A percentile compares a stretch with the other conserved stretches of the same genome.
Conservation (phyloP, 805 yeast species). For the Torulaspora quercuum region DNA sequence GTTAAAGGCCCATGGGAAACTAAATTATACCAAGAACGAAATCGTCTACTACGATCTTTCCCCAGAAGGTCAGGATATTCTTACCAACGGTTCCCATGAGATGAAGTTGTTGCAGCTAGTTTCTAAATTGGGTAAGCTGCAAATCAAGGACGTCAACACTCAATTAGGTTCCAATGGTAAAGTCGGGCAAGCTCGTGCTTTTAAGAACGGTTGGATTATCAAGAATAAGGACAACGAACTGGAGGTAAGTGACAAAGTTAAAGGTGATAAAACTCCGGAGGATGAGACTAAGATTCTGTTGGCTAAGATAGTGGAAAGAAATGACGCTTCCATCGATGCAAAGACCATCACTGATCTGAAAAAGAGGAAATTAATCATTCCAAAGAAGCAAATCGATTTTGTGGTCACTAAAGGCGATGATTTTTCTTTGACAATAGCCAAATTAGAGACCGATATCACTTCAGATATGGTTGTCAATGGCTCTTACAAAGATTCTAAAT, state of each 20-base stretch:
- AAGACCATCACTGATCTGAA: slow-evolving; percentile 80
- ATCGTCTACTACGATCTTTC: slow-evolving; percentile 72
- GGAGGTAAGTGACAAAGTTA: slow-evolving; percentile 51
- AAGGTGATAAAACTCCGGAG: slow-evolving; percentile 31
- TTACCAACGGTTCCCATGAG: slow-evolving; percentile 85
- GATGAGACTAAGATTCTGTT: slow-evolving; percentile 69
- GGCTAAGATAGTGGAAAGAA: slow-evolving; percentile 43
- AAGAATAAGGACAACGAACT: slow-evolving; percentile 78
- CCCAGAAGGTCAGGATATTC: slow-evolving; percentile 76
- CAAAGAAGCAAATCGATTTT: slow-evolving; percentile 73
- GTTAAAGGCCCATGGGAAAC: slow-evolving; percentile 77
- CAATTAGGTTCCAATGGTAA: slow-evolving; percentile 81
- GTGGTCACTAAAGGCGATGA: slow-evolving; percentile 75
- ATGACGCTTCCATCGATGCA: slow-evolving; percentile 41
- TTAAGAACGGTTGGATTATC: slow-evolving; percentile 93
- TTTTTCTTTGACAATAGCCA: slow-evolving; percentile 75
- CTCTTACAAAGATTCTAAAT: slow-evolving; percentile 75
- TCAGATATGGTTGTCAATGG: slow-evolving; percentile 85
- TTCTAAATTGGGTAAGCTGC: slow-evolving; percentile 71
- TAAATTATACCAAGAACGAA: slow-evolving; percentile 69
- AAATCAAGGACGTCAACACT: slow-evolving; percentile 65
- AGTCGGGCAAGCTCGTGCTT: slow-evolving; percentile 95
- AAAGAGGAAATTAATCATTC: slow-evolving; percentile 81
- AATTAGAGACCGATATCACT: slow-evolving; percentile 89
- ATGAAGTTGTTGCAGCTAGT: slow-evolving; percentile 74